phyloP scores from a whole-genome alignment of 192 early-diverging fungal species.

The Coemansia sp. region DNA sequence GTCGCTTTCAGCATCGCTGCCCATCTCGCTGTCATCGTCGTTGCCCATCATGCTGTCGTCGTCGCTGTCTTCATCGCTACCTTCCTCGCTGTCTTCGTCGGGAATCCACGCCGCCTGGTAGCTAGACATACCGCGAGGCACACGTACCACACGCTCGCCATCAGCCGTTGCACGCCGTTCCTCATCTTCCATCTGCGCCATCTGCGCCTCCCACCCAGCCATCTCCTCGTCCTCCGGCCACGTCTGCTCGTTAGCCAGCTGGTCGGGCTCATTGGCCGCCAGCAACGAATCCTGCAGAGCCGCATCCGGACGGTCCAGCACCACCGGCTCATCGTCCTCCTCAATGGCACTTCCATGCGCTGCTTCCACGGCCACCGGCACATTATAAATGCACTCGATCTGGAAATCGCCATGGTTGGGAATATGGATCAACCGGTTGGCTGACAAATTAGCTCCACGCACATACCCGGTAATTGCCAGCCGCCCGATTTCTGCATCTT shows the following conservation, averaged over 20 bases:
- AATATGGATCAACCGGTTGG: conserved; percentile 89
- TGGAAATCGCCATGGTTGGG: conserved; percentile 96
- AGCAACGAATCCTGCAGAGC: conserved; percentile 78
- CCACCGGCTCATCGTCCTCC: conserved; percentile 35
- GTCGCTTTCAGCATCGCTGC: conserved; percentile 30
- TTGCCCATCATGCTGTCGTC: conserved; percentile 34
- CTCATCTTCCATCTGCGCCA: conserved; percentile 49
- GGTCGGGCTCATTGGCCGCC: conserved; percentile 83
- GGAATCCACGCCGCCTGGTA: conserved; percentile 99
- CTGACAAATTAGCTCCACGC: conserved; percentile 80
- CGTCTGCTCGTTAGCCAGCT: conserved; percentile 92
- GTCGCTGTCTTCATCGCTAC: conserved; percentile 51
- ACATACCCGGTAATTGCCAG: conserved; percentile 85
- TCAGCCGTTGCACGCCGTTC: conserved; percentile 11
- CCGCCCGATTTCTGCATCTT: conserved; percentile 56
- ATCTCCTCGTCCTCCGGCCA: conserved; percentile 98
- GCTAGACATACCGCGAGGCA: conserved; percentile 92
- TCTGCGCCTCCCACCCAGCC: conserved; percentile 66
- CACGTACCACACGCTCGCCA: conserved; percentile 61
- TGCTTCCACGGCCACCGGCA: conserved; percentile 31
- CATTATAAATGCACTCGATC: conserved; percentile 63
- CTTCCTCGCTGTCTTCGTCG: conserved; percentile 71
- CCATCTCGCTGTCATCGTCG: conserved; percentile 53
- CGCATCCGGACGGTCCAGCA: conserved; percentile 70
- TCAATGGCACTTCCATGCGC: conserved; percentile 40